These are phyloP conservation scores for Globisporangium emineosum DNA, from an alignment of 352 stramenopile species.

Conservation along the genomic window DNA sequence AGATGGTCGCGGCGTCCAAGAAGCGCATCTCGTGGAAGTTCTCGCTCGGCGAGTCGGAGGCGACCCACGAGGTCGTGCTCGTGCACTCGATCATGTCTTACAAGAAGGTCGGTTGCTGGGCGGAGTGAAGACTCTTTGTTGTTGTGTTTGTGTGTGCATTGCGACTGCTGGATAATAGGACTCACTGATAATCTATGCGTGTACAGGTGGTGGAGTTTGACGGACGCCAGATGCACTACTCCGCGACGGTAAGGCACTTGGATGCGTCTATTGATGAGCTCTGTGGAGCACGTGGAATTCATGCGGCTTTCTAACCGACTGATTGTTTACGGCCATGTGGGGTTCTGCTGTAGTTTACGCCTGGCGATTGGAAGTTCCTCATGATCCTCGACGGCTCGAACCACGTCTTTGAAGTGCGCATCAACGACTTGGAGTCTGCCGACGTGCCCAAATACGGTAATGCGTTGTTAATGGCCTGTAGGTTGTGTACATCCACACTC, in stretches of 20 bases:
- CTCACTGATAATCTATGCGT: neutral
- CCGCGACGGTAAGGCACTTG: slow-evolving; percentile 46
- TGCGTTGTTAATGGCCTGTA: neutral
- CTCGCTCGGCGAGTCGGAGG: slow-evolving; percentile 70
- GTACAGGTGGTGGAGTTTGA: slow-evolving; percentile 71
- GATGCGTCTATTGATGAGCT: neutral
- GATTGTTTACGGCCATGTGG: neutral
- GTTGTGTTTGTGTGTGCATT: neutral
- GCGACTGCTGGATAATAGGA: neutral
- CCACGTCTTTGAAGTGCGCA: slow-evolving; percentile 77
- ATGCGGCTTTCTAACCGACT: too few species aligned
- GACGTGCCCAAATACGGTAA: slow-evolving; percentile 86
- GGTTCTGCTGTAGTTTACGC: slow-evolving; percentile 35
- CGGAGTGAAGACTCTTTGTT: neutral
- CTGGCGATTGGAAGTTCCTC: slow-evolving; percentile 74
- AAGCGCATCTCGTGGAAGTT: slow-evolving; percentile 84
- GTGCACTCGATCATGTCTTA: slow-evolving; percentile 84
- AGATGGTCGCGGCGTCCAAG: slow-evolving; percentile 79
- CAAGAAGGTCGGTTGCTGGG: slow-evolving; percentile 50
- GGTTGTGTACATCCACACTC: too few species aligned
- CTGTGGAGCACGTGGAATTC: too few species aligned
- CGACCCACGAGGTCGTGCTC: slow-evolving; percentile 70
- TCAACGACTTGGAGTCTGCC: slow-evolving; percentile 72
- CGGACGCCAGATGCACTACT: slow-evolving; percentile 80
- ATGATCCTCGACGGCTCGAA: slow-evolving; percentile 80